Evolutionary conservation across 75 land plant genomes (phyloP), one percentile per base, ranked within the genome.

Genomic region (Pinus albicaulis): DNA sequence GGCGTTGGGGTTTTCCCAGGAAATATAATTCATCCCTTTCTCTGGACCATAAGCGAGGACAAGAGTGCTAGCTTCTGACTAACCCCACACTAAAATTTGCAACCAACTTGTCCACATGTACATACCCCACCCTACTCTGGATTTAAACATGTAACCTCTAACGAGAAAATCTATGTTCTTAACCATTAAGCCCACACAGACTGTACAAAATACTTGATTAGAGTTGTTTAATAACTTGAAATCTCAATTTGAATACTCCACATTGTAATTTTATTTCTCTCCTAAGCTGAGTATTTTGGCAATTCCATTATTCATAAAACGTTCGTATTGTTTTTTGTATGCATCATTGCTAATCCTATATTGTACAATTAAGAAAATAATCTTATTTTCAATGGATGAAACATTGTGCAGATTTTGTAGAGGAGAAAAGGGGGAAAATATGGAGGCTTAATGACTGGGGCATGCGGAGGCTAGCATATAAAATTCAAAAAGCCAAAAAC

Each of bases 401-500:
- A 48, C 22, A 15, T 58, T 68, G 58, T 83, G 78, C 88, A 97
- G 99, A 82, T 15, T 97, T 92, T 63, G 65, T 97, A 31, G 82
- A 84, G 78, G 98, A 95, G 76, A 92, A 85, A 69, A 97, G 89
- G 76, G 99, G 99, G 15, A 89, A 75, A 73, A 79, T 91, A n/a
- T 95, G 93, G 93, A 90, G 99, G 82, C 19, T 97, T 61, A 97
- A 88, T 72, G 91, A 97, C 69, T 97, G 99, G 99, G 99, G 99
- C 19, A 59, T 97, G 53, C 82, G 99, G 23, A 82, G 90, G 44
- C 83, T 97, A 13, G 98, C 98, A 52, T 97, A 97, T 86, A 90
- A 91, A 71, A 91, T 97, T 55, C 84, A 86, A 76, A 95, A 97
- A 78, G 87, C 93, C 22, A 83, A 24, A 24, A 76, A 81, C 57